Conservation (phyloP, 176 grass and related monocot species). For the Rhynchospora breviuscula region DNA sequence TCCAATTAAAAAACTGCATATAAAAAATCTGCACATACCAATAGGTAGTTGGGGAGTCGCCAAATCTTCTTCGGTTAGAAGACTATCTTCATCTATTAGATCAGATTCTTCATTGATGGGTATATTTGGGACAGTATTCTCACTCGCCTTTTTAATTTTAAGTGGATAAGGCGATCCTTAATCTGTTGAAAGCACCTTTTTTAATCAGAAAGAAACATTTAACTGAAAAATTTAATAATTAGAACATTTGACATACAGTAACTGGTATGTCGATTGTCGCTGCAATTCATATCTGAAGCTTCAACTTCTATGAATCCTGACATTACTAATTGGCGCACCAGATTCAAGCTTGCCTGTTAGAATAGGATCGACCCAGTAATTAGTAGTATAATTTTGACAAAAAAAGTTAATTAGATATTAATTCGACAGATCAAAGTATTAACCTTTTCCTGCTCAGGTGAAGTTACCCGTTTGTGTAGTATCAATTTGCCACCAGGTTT, state of each 20-base stretch:
- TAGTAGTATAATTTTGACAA: background rate
- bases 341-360: slow-evolving; percentile 16
- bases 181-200: slow-evolving; percentile 6
- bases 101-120: slow-evolving; percentile 34
- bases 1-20: background rate
- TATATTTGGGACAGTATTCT: slow-evolving; percentile 36
- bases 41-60: slow-evolving; percentile 33
- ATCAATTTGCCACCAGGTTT: slow-evolving; percentile 38
- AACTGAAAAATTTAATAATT: background rate
- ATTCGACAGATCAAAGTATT: background rate
- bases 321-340: slow-evolving; percentile 32
- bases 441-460: slow-evolving; percentile 24
- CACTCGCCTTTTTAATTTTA: slow-evolving; percentile 1
- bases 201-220: background rate
- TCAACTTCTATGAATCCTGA: slow-evolving; percentile 34
- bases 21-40: slow-evolving; percentile 12
- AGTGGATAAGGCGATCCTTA: slow-evolving; percentile 36
- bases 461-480: slow-evolving; percentile 18
- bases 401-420: background rate
- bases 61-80: slow-evolving; percentile 42
- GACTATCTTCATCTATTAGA: slow-evolving; percentile 46
- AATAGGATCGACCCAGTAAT: background rate
- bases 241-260: slow-evolving; percentile 9
- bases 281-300: background rate
- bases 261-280: background rate